Percentiles rank a stretch among this genome's conserved stretches.
phyloP scores from a whole-genome alignment of 2,329 filamentous ascomycete genomes.

The Fusarium sororula region DNA sequence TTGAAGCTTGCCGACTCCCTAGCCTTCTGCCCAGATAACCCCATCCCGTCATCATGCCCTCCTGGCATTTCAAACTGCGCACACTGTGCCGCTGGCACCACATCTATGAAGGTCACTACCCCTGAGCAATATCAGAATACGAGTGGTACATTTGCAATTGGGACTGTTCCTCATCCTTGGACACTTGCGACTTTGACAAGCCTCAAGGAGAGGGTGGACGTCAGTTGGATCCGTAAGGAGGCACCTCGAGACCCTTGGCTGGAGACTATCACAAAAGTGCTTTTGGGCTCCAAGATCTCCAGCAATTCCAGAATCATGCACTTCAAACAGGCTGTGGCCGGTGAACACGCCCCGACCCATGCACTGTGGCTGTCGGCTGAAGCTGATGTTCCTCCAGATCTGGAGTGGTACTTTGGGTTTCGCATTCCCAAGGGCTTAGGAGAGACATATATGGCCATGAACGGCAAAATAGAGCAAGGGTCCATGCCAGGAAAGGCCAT shows the following conservation, averaged over 20 bases:
- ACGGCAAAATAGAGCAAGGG: constrained; percentile 17
- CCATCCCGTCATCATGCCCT: constrained; percentile 81
- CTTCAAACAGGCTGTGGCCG: constrained; percentile 85
- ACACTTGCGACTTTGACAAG: constrained; percentile 77
- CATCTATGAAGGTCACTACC: constrained; percentile 73
- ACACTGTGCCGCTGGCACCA: constrained; percentile 71
- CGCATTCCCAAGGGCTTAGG: constrained; percentile 66
- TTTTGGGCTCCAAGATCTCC: constrained; percentile 69
- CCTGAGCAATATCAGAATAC: constrained; percentile 76
- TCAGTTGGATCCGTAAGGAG: constrained; percentile 72
- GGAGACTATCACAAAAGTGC: constrained; percentile 71
- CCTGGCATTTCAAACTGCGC: constrained; percentile 80
- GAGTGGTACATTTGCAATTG: constrained; percentile 80
- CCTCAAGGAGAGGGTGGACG: constrained; percentile 67
- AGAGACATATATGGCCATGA: constrained; percentile 52
- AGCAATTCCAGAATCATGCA: constrained; percentile 72
- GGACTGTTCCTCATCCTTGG: constrained; percentile 90
- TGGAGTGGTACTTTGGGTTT: constrained; percentile 94
- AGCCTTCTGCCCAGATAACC: constrained; percentile 76
- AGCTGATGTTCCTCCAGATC: constrained; percentile 68
- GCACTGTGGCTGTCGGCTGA: constrained; percentile 86
- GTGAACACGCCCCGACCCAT: constrained; percentile 68
- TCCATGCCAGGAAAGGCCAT: constrained; percentile 38
- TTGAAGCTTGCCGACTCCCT: constrained; percentile 79
- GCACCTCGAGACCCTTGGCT: constrained; percentile 84